Evolutionary conservation across 129 eudicot genomes (phyloP).

Genomic region (Solidago caesia): DNA sequence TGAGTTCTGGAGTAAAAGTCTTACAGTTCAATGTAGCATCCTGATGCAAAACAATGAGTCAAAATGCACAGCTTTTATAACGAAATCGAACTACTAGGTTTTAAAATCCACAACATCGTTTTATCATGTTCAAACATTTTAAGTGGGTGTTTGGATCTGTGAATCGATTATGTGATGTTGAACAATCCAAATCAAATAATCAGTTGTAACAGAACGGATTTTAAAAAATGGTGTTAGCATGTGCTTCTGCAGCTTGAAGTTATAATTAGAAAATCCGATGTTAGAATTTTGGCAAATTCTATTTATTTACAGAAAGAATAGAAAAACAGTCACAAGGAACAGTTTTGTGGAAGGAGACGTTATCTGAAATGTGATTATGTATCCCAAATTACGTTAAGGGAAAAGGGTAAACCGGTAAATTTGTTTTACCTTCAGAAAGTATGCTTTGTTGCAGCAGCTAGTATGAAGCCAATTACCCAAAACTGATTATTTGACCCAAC

Average conservation of each 20-base stretch:
- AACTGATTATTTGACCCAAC: constrained; percentile 6
- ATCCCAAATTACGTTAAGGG: background rate
- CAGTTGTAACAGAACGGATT: background rate
- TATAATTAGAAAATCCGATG: background rate
- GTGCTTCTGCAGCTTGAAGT: constrained; percentile 9
- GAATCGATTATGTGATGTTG: background rate
- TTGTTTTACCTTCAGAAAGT: background rate
- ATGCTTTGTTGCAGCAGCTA: constrained; percentile 10
- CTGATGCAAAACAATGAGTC: constrained; percentile 33
- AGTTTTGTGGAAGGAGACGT: background rate
- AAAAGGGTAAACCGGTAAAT: background rate
- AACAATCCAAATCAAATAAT: background rate
- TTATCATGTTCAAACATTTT: background rate
- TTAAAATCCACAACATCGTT: background rate
- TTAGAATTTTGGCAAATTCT: background rate
- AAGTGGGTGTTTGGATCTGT: too few relatives aligned
- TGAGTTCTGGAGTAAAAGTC: constrained; percentile 33
- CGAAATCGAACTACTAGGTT: background rate
- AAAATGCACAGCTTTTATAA: constrained; percentile 1
- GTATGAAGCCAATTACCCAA: constrained; percentile 1
- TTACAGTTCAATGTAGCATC: constrained; percentile 29
- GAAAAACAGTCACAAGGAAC: background rate
- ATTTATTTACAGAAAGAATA: background rate
- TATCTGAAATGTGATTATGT: background rate
- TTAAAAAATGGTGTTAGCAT: constrained; percentile 1